phyloP scores from a whole-genome alignment of 106 monocot species.

The Platanthera zijinensis region DNA sequence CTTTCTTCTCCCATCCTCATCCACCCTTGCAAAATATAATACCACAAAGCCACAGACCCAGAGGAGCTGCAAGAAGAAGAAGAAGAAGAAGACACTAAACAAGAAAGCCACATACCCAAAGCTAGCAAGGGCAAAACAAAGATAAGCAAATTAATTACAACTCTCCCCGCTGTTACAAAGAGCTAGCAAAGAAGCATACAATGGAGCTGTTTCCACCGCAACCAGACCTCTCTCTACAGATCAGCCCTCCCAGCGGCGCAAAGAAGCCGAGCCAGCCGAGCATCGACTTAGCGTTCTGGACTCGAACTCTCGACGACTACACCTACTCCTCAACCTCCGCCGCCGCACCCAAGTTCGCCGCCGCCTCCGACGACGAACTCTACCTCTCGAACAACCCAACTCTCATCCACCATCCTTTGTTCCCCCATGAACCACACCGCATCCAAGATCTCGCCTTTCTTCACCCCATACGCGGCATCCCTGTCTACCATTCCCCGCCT shows the following conservation, averaged over 20 bases:
- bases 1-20: neutral
- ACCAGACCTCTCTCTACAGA: conserved; percentile 49
- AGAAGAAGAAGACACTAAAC: neutral
- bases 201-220: conserved; percentile 56
- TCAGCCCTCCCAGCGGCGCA: conserved; percentile 40
- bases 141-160: neutral
- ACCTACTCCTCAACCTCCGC: neutral
- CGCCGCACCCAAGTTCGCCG: neutral
- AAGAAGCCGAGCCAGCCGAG: neutral
- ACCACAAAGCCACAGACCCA: neutral
- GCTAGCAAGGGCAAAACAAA: neutral
- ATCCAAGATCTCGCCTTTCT: conserved; percentile 15
- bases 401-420: neutral
- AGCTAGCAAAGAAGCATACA: too few relatives aligned
- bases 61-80: neutral
- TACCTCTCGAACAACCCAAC: conserved; percentile 14
- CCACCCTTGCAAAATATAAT: neutral
- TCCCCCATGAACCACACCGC: conserved; percentile 6
- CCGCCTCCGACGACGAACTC: conserved; percentile 8
- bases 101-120: neutral
- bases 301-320: conserved; percentile 2
- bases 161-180: too few relatives aligned
- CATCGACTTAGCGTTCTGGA: conserved; percentile 42
- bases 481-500: conserved; percentile 34
- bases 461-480: conserved; percentile 52